phyloP scores from a whole-genome alignment of 805 yeast genomes.

The Pichia exigua region DNA sequence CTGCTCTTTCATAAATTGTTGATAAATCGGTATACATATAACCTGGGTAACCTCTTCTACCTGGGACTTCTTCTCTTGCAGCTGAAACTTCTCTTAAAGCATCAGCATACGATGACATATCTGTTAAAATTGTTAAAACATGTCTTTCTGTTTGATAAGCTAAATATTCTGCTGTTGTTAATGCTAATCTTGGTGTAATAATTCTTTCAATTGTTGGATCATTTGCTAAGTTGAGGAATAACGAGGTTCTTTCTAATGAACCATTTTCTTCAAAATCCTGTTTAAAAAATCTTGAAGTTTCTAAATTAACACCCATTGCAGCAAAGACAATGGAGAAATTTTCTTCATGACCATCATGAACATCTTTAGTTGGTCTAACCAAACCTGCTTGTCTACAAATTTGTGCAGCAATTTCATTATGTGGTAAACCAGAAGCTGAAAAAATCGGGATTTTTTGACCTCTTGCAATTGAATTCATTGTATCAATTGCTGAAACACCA shows the following conservation, averaged over 20 bases:
- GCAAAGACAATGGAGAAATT: slow-evolving; percentile 98
- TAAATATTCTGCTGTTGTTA: slow-evolving; percentile 96
- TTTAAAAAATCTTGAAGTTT: slow-evolving; percentile 96
- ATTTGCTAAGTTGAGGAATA: slow-evolving; percentile 94
- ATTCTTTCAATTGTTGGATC: slow-evolving; percentile 99
- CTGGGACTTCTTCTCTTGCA: slow-evolving; percentile 99
- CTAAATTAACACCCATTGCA: slow-evolving; percentile 99
- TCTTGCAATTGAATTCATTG: slow-evolving; percentile 99
- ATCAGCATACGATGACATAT: slow-evolving; percentile 99
- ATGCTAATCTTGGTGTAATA: slow-evolving; percentile 97
- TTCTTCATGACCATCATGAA: slow-evolving; percentile 99
- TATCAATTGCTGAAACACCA: slow-evolving; percentile 97
- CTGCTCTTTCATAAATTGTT: slow-evolving; percentile 98
- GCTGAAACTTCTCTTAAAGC: slow-evolving; percentile 99
- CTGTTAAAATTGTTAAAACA: slow-evolving; percentile 94
- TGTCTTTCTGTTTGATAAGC: slow-evolving; percentile 99
- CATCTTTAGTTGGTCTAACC: slow-evolving; percentile 98
- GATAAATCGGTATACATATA: slow-evolving; percentile 99
- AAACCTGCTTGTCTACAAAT: slow-evolving; percentile 99
- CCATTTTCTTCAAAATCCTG: slow-evolving; percentile 99
- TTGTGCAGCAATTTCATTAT: slow-evolving; percentile 99
- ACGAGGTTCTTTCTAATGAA: slow-evolving; percentile 92
- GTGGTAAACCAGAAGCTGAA: slow-evolving; percentile 99
- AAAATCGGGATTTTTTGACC: slow-evolving; percentile 99
- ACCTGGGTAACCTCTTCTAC: slow-evolving; percentile 99